Base-by-base conservation (phyloP, 768 basidiomycete species). In the Hysterangium stoloniferum region DNA sequence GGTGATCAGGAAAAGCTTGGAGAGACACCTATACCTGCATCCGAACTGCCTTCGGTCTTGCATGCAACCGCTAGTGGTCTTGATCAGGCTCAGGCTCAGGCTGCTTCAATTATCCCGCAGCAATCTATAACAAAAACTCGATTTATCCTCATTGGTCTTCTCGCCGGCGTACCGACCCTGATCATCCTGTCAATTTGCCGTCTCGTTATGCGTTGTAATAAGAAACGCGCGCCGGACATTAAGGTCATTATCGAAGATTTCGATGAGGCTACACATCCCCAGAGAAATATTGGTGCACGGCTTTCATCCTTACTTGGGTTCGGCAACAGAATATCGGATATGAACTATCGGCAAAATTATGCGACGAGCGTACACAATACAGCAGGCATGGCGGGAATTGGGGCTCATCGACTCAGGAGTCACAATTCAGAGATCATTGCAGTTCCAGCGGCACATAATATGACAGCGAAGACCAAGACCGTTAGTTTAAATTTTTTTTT, bases 341-440 rank as follows among this genome's bases (percentile, higher is more conserved):
- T 32, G 12, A 32, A 19, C 44, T 4, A 32, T 32, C 4, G 12
- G 15, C 44, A 15, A 11, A 9, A 11, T 3, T 45, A 45, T 33
- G 44, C 29, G 27, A 29, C 44, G 12, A 33, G 44, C n/a, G 33
- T 45, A 5, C 44, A 45, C 17, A 45, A 31, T 17, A 45, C 44
- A 3, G 28, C 44, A 31, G 44, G 44, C 29, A 19, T 45, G 9
- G 44, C 44, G 19, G 44, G 44, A 17, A 17, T 45, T 31, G 44
- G 44, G n/a, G 44, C 44, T 12, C 44, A 45, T 33, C 24, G 44
- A 31, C 28, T 4, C 27, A 31, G 2, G 19, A 31, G 17, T 29
- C 11, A 15, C 22, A 45, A 45, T 32, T n/a, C 28, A 22, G 44
- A 11, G 12, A n/a, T n/a, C n/a, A n/a, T n/a, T n/a, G n/a, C n/a